phyloP scores from a whole-genome alignment of 129 eudicot species.

The Escallonia rubra region DNA sequence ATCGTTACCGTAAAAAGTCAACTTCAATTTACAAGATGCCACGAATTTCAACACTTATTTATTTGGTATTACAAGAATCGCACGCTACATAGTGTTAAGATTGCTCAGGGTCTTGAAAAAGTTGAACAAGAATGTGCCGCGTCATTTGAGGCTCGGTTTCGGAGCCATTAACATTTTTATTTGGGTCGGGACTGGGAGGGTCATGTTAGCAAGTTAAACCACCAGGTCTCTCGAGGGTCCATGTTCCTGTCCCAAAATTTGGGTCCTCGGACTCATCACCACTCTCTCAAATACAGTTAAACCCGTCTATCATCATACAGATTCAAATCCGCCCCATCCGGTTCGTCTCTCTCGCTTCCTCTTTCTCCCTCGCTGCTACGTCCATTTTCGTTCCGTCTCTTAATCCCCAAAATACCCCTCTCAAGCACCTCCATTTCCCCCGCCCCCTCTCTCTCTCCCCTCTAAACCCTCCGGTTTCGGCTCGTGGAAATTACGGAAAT shows the following conservation, averaged over 20 bases:
- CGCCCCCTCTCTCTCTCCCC: not conserved
- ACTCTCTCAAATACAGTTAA: slow-evolving; percentile 48
- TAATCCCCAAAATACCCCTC: slow-evolving; percentile 4
- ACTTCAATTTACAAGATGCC: too few species aligned
- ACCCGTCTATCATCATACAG: slow-evolving; percentile 33
- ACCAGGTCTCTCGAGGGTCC: not conserved
- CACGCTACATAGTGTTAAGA: too few species aligned
- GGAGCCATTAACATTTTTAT: too few species aligned
- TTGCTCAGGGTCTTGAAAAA: too few species aligned
- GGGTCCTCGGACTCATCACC: slow-evolving; percentile 53
- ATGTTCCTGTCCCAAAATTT: not conserved
- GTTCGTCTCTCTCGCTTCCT: slow-evolving; percentile 10
- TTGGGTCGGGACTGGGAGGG: too few species aligned
- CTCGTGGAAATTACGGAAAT: not conserved
- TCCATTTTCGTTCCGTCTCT: slow-evolving; percentile 1
- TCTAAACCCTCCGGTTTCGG: not conserved
- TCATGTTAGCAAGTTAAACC: too few species aligned
- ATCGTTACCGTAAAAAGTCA: too few species aligned
- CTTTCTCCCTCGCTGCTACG: not conserved
- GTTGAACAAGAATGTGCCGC: too few species aligned
- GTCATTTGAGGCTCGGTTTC: too few species aligned
- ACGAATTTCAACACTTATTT: too few species aligned
- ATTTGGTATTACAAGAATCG: too few species aligned
- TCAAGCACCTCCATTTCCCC: not conserved
- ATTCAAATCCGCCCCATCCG: slow-evolving; percentile 52